These are phyloP conservation scores for Pestalotiopsis sp. DNA, from an alignment of 2,329 filamentous ascomycete species.

Conservation along the genomic window DNA sequence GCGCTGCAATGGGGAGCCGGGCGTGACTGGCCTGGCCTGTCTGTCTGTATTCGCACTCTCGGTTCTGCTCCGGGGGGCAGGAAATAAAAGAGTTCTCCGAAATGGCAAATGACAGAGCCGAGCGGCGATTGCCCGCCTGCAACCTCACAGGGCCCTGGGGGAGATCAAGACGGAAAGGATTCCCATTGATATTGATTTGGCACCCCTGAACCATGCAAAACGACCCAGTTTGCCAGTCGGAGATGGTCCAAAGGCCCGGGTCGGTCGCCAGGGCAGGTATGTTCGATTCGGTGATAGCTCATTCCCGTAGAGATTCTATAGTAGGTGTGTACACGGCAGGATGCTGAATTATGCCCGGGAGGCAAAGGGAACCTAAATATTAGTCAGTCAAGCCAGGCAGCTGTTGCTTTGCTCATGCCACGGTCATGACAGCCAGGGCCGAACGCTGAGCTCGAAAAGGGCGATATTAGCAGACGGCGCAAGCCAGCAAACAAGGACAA, in stretches of 20 bases:
- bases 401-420: no score
- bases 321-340: no score
- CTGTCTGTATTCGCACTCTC: background rate
- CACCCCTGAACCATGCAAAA: constrained; percentile 12
- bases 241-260: constrained; percentile 8
- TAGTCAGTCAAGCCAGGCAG: no score
- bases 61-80: background rate
- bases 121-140: background rate
- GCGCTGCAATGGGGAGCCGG: no score
- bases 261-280: background rate
- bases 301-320: background rate
- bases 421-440: no score
- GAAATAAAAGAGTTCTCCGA: background rate
- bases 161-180: constrained; percentile 6
- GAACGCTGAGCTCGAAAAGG: no score
- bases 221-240: background rate
- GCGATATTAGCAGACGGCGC: no score
- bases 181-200: background rate
- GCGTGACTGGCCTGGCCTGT: background rate
- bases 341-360: no score
- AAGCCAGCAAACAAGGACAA: no score
- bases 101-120: background rate
- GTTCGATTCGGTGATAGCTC: background rate
- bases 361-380: no score
- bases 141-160: background rate